Conservation (phyloP, 202 grass and related monocot genomes). For the Zizania palustris region DNA sequence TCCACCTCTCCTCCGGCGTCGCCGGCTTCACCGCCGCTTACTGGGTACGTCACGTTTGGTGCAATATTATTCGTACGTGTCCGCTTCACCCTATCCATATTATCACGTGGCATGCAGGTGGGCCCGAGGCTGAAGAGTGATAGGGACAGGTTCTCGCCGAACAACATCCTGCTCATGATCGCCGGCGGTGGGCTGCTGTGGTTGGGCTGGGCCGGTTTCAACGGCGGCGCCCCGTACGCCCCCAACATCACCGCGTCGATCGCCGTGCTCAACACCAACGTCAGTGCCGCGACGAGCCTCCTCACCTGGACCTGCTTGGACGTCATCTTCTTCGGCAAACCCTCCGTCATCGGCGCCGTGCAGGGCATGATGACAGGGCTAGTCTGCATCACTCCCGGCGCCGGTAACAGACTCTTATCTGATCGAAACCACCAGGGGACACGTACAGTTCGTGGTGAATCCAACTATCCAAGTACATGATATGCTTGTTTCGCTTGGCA, state of each 20-base stretch:
- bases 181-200: slow-evolving; percentile 70
- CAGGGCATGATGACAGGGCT: slow-evolving; percentile 89
- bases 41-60: slow-evolving; percentile 48
- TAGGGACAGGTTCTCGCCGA: slow-evolving; percentile 74
- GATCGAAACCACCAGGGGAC: not conserved
- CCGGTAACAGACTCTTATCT: slow-evolving; percentile 44
- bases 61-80: not conserved
- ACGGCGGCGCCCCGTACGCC: slow-evolving; percentile 67
- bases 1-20: slow-evolving; percentile 73
- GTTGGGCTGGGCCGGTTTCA: slow-evolving; percentile 81
- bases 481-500: not conserved
- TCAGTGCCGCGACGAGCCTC: slow-evolving; percentile 67
- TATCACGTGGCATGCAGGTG: slow-evolving; percentile 42
- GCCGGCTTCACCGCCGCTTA: slow-evolving; percentile 78
- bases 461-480: not conserved
- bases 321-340: slow-evolving; percentile 77
- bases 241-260: slow-evolving; percentile 61
- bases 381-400: slow-evolving; percentile 70
- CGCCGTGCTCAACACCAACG: slow-evolving; percentile 72
- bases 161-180: slow-evolving; percentile 72
- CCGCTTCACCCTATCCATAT: too few species aligned
- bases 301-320: slow-evolving; percentile 71
- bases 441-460: not conserved
- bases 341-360: slow-evolving; percentile 72
- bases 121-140: slow-evolving; percentile 72